phyloP scores from a whole-genome alignment of 257 asterid species.

The Capsicum baccatum region DNA sequence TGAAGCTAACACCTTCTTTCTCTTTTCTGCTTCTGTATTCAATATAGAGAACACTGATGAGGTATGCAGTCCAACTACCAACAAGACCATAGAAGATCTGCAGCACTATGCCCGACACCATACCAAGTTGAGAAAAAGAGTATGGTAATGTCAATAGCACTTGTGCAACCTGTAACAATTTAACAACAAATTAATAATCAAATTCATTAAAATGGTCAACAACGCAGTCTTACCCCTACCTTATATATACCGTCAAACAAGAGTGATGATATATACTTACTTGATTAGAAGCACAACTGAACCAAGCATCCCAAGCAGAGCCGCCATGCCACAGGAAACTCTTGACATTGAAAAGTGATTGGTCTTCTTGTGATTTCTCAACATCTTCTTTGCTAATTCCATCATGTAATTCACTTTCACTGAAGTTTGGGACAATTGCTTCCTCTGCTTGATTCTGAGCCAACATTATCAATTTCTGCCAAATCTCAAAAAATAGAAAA shows the following conservation, averaged over 20 bases:
- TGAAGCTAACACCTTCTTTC: constrained; percentile 87
- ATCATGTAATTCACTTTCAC: constrained; percentile 55
- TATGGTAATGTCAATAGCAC: constrained; percentile 90
- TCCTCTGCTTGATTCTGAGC: constrained; percentile 88
- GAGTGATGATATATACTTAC: constrained; percentile 35
- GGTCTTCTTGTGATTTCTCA: constrained; percentile 55
- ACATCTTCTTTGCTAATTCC: constrained; percentile 43
- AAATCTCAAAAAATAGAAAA: constrained; percentile 29
- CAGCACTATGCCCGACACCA: constrained; percentile 76
- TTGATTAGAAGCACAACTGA: constrained; percentile 96
- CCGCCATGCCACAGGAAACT: constrained; percentile 97
- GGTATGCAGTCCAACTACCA: constrained; percentile 98
- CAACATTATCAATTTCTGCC: constrained; percentile 55
- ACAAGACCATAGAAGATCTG: constrained; percentile 84
- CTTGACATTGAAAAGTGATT: constrained; percentile 60
- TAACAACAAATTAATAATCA: not conserved
- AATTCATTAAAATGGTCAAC: not conserved
- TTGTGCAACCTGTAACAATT: constrained; percentile 75
- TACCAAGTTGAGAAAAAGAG: constrained; percentile 90
- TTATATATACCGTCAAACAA: too few relatives aligned
- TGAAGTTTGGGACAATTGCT: constrained; percentile 74
- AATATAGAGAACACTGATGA: constrained; percentile 83
- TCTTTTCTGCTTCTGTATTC: constrained; percentile 90
- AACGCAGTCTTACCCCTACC: too few relatives aligned
- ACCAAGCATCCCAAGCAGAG: constrained; percentile 98